Percentiles rank a stretch among this genome's conserved stretches.
Evolutionary conservation across 2,329 filamentous ascomycete genomes (phyloP).

Genomic region (Scorias spongiosa): DNA sequence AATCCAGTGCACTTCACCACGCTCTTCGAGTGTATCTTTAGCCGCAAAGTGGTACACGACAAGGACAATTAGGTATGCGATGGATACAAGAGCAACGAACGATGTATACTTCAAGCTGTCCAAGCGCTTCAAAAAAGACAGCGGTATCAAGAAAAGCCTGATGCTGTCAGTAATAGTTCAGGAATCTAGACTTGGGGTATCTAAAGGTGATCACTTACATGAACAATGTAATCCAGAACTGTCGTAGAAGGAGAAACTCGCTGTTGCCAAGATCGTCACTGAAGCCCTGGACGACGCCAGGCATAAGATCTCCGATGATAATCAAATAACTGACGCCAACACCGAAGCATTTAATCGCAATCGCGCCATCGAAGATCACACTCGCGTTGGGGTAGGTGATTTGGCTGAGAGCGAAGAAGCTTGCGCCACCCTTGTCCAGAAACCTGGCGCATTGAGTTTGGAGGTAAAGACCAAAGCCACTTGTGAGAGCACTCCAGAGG

Average conservation of each 20-base stretch:
- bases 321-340: conserved; percentile 96
- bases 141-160: conserved; percentile 78
- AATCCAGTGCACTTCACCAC: conserved; percentile 61
- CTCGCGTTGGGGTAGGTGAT: conserved; percentile 93
- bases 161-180: conserved; percentile 7
- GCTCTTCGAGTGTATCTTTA: conserved; percentile 58
- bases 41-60: conserved; percentile 82
- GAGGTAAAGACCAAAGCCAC: conserved; percentile 86
- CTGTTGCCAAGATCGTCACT: conserved; percentile 42
- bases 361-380: conserved; percentile 87
- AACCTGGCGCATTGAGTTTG: conserved; percentile 89
- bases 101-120: conserved; percentile 98
- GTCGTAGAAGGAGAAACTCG: conserved; percentile 68
- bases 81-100: conserved; percentile 76
- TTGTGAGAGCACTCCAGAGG: conserved; percentile 75
- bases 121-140: conserved; percentile 78
- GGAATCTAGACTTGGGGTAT: neutral
- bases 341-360: conserved; percentile 95
- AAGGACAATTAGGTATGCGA: conserved; percentile 82
- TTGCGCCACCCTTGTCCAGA: conserved; percentile 72
- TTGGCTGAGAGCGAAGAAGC: conserved; percentile 94
- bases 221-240: conserved; percentile 97
- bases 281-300: conserved; percentile 77
- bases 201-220: conserved; percentile 43
- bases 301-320: conserved; percentile 97